Evolutionary conservation across 2,329 filamentous ascomycete species (phyloP), one percentile per base, ranked within the genome.

Genomic region (Hirsutella thompsonii): DNA sequence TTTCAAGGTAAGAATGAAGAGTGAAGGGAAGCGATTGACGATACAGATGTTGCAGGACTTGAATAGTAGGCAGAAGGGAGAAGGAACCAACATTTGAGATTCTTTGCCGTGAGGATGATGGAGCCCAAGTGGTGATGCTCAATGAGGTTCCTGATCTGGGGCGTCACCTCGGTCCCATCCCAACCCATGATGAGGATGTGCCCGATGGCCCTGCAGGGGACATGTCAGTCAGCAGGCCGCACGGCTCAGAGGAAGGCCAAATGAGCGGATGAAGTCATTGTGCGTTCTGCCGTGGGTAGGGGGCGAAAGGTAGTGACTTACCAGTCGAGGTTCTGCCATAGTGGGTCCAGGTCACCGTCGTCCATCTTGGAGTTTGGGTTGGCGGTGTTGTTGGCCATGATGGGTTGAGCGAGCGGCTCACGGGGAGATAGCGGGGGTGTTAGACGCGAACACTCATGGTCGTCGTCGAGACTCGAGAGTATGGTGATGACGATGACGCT

Each of bases 41-140:
- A n/a, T n/a, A n/a, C n/a, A n/a, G n/a, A n/a, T n/a, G n/a, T n/a
- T n/a, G n/a, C n/a, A n/a, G n/a, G n/a, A n/a, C n/a, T 14, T 33
- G 30, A n/a, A 33, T 14, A 34, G 32, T 5, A 18, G 32, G 13
- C 32, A 16, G 14, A 8, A 19, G 13, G 32, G 30, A 20, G 33
- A 38, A n/a, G n/a, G n/a, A n/a, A 54, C 70, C 59, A 62, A 90
- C 85, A 85, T 70, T 86, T 87, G 41, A 90, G 68, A 50, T 92
- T 92, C 66, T 89, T 90, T 46, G 83, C 83, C 32, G 84, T 89
- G 46, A 92, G 65, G 44, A 88, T 69, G 54, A 96, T 84, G 40
- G 87, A 92, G 42, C 92, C 92, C 37, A 98, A 71, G 58, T 96
- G 84, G 58, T 90, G 79, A 50, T 86, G 74, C 58, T 85, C 79